These are phyloP conservation scores for Fulvia fulva DNA, from an alignment of 2,329 filamentous ascomycete genomes.

Conservation along the genomic window DNA sequence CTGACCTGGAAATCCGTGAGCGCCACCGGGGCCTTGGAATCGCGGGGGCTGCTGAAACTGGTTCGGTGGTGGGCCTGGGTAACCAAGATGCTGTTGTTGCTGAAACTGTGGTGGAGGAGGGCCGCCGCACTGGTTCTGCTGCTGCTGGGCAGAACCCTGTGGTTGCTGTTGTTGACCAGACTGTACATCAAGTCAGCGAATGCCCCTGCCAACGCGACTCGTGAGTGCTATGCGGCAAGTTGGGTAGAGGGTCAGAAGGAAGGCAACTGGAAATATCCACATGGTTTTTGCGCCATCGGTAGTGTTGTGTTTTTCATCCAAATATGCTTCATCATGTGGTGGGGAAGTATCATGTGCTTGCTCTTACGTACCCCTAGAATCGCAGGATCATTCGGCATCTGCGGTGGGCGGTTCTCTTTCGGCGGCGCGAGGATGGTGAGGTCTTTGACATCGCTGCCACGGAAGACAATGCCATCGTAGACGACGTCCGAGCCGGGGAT, in stretches of 20 bases:
- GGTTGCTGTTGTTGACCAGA: constrained; percentile 30
- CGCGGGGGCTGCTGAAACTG: constrained; percentile 46
- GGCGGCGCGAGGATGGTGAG: constrained; percentile 80
- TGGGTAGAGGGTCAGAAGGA: constrained; percentile 74
- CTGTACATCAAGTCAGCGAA: constrained; percentile 15
- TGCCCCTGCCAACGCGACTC: background rate
- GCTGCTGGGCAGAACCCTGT: constrained; percentile 37
- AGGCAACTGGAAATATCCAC: constrained; percentile 99
- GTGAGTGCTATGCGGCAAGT: constrained; percentile 5
- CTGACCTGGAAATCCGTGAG: constrained; percentile 43
- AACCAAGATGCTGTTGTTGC: constrained; percentile 29
- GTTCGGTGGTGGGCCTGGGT: constrained; percentile 36
- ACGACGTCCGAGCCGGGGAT: constrained; percentile 79
- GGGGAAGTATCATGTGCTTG: constrained; percentile 6
- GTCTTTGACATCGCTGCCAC: constrained; percentile 97
- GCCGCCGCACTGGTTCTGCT: constrained; percentile 33
- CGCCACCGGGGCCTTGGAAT: constrained; percentile 42
- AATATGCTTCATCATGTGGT: constrained; percentile 80
- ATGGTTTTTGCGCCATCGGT: constrained; percentile 92
- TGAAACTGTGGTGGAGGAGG: constrained; percentile 39
- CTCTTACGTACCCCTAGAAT: constrained; percentile 84
- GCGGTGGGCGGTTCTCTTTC: constrained; percentile 66
- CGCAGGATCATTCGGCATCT: constrained; percentile 88
- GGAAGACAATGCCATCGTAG: constrained; percentile 98
- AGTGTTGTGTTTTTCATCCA: constrained; percentile 90